Base-by-base conservation (phyloP, 345 rosid species). In the Brassica carinata region DNA sequence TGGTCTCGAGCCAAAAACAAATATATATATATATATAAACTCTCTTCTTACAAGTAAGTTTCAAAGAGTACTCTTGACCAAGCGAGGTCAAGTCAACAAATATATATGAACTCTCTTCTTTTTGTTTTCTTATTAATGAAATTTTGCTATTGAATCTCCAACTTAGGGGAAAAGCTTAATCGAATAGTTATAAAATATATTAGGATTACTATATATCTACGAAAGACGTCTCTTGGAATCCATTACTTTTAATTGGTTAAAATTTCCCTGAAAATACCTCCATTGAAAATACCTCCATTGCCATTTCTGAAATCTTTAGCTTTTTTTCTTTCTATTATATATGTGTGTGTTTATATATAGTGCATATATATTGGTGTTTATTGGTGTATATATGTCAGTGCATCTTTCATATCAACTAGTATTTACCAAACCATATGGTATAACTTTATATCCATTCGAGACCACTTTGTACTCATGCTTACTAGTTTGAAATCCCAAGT, bases 1-100 rank as follows among this genome's bases (percentile, higher is more conserved):
- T 19, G 57, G 62, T 72, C 62, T 55, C 67, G 72, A 53, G 57
- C 71, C 14, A 55, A 69, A 43, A 55, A 63, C 18, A 62, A 73
- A 51, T 51, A 17, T 55, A 23, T 23, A 23, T 23, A 34, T 29
- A 29, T 29, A 15, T 55, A 55, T 15, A 23, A 55, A 55, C 61
- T 55, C 26, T 51, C 58, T n/a, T 51, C 18, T 51, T 51, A n/a
- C 58, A 51, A 5, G 58, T 73, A 67, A 73, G 74, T 73, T 74
- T 73, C 19, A 17, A 43, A 58, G 17, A 17, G 26, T 23, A 23
- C 5, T 58, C 69, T 58, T 27, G 45, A 65, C 55, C 57, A 53
- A 66, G 29, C 23, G 71, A 31, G 7, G 7, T 53, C 67, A 71
- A 34, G 70, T 70, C 34, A 69, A 13, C 38, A 34, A 34, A 34